Percentiles rank a stretch among this genome's conserved stretches.
Evolutionary conservation across 129 eudicot genomes (phyloP).

Genomic region (Daucus carota): DNA sequence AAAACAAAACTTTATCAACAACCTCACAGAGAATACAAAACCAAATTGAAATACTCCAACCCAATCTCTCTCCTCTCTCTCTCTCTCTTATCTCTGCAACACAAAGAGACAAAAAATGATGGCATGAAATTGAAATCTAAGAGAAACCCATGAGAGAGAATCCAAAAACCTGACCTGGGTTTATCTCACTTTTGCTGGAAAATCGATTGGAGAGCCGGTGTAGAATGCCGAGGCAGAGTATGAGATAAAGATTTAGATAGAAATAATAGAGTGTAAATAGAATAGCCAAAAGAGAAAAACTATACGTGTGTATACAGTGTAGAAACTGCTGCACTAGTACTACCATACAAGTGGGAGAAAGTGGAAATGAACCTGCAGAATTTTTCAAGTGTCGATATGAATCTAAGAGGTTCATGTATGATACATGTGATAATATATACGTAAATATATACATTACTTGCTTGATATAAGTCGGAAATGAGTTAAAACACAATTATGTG

Average conservation of each 20-base stretch:
- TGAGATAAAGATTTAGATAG: not conserved
- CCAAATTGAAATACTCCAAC: not conserved
- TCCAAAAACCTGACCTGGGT: slow-evolving; percentile 14
- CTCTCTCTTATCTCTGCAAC: not conserved
- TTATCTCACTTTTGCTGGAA: not conserved
- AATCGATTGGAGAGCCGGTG: slow-evolving; percentile 13
- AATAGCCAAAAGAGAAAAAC: no score
- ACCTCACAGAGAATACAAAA: not conserved
- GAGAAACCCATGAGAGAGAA: slow-evolving; percentile 3
- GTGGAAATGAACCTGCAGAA: not conserved
- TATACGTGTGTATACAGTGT: not conserved
- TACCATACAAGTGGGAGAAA: not conserved
- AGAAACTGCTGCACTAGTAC: not conserved
- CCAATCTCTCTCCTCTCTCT: not conserved
- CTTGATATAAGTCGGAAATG: no score
- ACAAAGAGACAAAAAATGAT: slow-evolving; percentile 9
- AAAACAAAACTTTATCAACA: slow-evolving; percentile 2
- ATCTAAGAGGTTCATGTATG: not conserved
- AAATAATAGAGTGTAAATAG: not conserved
- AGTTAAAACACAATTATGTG: no score
- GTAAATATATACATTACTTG: no score
- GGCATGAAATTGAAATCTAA: slow-evolving; percentile 7
- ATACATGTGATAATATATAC: no score
- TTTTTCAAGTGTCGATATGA: not conserved
- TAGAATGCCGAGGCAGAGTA: slow-evolving; percentile 9